These are phyloP conservation scores for Emmonsiellopsis sp. DNA, from an alignment of 2,329 filamentous ascomycete genomes.

Conservation along the genomic window DNA sequence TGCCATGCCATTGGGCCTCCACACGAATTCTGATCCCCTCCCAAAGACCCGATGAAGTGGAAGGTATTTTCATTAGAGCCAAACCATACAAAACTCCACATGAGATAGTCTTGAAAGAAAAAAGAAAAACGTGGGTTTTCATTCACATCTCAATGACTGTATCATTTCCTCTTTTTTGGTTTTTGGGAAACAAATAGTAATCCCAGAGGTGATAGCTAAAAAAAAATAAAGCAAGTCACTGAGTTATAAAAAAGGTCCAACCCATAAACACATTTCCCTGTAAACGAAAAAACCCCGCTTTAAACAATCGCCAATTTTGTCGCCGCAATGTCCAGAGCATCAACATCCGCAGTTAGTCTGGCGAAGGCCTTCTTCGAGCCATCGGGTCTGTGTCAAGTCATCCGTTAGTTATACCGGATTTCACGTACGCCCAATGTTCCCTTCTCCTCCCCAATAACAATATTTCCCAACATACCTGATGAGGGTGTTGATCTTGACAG, in stretches of 20 bases:
- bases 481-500: slow-evolving; percentile 98
- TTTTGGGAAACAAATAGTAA: not conserved
- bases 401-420: slow-evolving; percentile 9
- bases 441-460: not conserved
- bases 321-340: slow-evolving; percentile 97
- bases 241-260: slow-evolving; percentile 1
- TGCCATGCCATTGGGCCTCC: too few species aligned
- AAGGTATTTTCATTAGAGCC: too few species aligned
- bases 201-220: not conserved
- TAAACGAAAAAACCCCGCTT: slow-evolving; percentile 22
- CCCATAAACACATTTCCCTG: not conserved
- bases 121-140: slow-evolving; percentile 1
- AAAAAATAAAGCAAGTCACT: not conserved
- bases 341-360: slow-evolving; percentile 89
- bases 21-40: too few species aligned
- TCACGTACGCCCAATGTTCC: not conserved
- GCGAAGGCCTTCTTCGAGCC: slow-evolving; percentile 98
- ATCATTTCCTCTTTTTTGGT: not conserved
- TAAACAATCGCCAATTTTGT: slow-evolving; percentile 99
- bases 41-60: too few species aligned
- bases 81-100: not conserved
- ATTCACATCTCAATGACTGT: slow-evolving; percentile 4
- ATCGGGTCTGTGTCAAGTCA: slow-evolving; percentile 58
- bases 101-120: not conserved
- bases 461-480: slow-evolving; percentile 62